A percentile compares a stretch with the other conserved stretches of the same genome.
Evolutionary conservation across 768 basidiomycete genomes (phyloP).

Genomic region (Clitopilus hobsonii): DNA sequence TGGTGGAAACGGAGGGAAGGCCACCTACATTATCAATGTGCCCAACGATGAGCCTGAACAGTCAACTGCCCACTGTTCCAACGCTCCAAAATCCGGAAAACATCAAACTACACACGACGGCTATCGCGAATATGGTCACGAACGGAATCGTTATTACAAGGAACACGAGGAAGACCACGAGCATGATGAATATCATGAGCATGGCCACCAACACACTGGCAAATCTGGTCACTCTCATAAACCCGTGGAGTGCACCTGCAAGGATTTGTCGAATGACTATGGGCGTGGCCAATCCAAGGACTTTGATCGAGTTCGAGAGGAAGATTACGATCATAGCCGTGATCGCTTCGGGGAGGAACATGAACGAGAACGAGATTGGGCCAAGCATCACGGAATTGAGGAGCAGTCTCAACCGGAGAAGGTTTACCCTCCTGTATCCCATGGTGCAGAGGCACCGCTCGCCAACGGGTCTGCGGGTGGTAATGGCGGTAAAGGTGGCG

Average conservation of each 20-base stretch:
- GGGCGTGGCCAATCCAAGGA: background rate
- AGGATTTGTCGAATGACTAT: background rate
- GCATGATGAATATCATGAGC: background rate
- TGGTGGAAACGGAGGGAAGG: background rate
- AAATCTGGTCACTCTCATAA: background rate
- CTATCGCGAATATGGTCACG: background rate
- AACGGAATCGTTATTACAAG: background rate
- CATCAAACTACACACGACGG: background rate
- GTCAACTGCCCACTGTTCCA: too few species aligned
- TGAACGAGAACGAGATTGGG: background rate
- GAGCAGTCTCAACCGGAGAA: background rate
- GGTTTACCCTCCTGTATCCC: background rate
- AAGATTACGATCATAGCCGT: background rate
- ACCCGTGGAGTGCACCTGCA: background rate
- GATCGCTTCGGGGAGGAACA: background rate
- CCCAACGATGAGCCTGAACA: background rate
- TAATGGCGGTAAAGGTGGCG: too few species aligned
- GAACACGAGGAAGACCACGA: background rate
- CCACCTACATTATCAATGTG: background rate
- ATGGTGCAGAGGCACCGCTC: too few species aligned
- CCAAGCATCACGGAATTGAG: background rate
- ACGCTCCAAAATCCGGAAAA: too few species aligned
- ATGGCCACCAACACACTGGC: background rate
- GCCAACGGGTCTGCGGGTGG: too few species aligned
- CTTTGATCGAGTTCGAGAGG: background rate